Evolutionary conservation across 805 yeast species (phyloP).

Genomic region (Nakazawaea peltata): DNA sequence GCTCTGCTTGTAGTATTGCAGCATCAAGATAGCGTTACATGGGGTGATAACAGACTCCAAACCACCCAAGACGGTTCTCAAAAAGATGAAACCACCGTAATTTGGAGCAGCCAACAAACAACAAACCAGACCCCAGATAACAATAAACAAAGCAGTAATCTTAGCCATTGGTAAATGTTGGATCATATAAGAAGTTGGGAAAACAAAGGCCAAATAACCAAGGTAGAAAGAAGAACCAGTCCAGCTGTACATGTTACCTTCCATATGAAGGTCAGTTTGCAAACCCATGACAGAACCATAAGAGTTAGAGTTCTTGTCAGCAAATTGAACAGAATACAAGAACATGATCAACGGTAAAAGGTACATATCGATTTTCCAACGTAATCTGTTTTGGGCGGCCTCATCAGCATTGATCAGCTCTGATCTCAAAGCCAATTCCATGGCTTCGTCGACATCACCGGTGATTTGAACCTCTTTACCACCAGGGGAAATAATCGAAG

Average conservation of each 20-base stretch:
- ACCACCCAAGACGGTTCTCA: slow-evolving; percentile 39
- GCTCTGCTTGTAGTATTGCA: slow-evolving; percentile 44
- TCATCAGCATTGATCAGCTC: slow-evolving; percentile 19
- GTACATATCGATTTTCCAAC: slow-evolving; percentile 41
- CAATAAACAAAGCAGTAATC: slow-evolving; percentile 20
- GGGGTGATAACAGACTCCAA: slow-evolving; percentile 43
- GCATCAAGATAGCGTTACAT: slow-evolving; percentile 41
- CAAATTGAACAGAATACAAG: slow-evolving; percentile 42
- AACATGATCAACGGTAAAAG: slow-evolving; percentile 43
- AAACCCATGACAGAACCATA: slow-evolving; percentile 31
- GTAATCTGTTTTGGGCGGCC: slow-evolving; percentile 4
- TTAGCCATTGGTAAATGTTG: slow-evolving; percentile 30
- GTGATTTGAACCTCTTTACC: slow-evolving; percentile 12
- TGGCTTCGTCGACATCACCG: slow-evolving; percentile 38
- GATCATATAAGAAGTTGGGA: slow-evolving; percentile 30
- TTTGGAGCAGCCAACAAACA: slow-evolving; percentile 22
- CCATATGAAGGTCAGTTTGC: slow-evolving; percentile 26
- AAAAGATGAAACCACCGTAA: slow-evolving; percentile 34
- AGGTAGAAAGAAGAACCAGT: slow-evolving; percentile 28
- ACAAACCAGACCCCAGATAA: slow-evolving; percentile 27
- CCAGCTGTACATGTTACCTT: slow-evolving; percentile 26
- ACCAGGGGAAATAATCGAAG: slow-evolving; percentile 12
- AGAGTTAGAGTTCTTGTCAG: slow-evolving; percentile 46
- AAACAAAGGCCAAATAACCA: slow-evolving; percentile 25
- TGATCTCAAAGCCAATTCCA: slow-evolving; percentile 29